Conservation (phyloP, 1,284 basidiomycete species). For the Boletus hoseneyae region DNA sequence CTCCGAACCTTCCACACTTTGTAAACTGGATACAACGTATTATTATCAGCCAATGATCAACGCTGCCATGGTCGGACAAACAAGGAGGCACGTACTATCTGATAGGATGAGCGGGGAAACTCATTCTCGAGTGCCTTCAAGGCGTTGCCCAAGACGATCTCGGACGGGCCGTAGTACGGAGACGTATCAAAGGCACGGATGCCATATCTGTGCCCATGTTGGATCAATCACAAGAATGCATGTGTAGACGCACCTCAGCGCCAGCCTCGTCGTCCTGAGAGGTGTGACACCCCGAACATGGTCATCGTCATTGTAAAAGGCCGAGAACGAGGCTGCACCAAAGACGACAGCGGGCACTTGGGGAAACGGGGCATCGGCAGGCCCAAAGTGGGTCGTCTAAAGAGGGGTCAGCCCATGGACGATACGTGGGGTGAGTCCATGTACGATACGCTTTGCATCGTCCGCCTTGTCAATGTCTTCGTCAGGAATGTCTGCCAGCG, state of each 20-base stretch:
- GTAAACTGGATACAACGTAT: conserved; percentile 54
- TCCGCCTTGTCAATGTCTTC: conserved; percentile 48
- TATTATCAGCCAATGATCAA: background rate
- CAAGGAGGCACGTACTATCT: conserved; percentile 49
- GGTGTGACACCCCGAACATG: conserved; percentile 59
- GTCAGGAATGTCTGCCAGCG: conserved; percentile 44
- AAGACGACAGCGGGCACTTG: conserved; percentile 55
- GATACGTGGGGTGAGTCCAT: background rate
- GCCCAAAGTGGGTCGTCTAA: conserved; percentile 29
- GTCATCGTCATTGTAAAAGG: conserved; percentile 68
- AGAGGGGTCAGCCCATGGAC: conserved; percentile 7
- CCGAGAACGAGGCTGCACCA: conserved; percentile 72
- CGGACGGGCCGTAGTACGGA: conserved; percentile 87
- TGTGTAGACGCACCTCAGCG: conserved; percentile 57
- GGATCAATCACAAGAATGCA: background rate
- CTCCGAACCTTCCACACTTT: conserved; percentile 90
- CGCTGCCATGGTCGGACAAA: background rate
- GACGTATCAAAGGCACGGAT: conserved; percentile 90
- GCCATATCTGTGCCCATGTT: conserved; percentile 61
- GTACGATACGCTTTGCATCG: conserved; percentile 28
- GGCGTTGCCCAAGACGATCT: conserved; percentile 81
- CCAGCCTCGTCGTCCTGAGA: conserved; percentile 72
- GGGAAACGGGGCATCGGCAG: conserved; percentile 37
- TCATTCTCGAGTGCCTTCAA: conserved; percentile 61
- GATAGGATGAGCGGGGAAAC: conserved; percentile 79